Percentiles rank a stretch among this genome's conserved stretches.
Evolutionary conservation across 2,329 filamentous ascomycete species (phyloP).

Genomic region (Daldinia sp.): DNA sequence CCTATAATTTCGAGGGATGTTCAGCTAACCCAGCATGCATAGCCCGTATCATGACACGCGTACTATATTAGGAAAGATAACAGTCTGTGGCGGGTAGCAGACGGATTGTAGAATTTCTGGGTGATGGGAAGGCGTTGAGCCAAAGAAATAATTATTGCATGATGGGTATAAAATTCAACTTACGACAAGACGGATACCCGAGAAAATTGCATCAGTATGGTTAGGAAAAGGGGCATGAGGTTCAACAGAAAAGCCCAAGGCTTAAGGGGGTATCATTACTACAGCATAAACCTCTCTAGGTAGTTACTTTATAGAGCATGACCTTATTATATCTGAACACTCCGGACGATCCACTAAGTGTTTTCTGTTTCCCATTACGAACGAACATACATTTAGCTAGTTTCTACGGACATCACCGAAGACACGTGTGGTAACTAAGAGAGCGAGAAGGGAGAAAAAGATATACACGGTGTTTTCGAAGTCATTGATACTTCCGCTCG

Average conservation of each 20-base stretch:
- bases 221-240: conserved; percentile 38
- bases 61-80: conserved; percentile 53
- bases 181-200: conserved; percentile 32
- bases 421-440: neutral
- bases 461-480: conserved; percentile 1
- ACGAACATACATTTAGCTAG: neutral
- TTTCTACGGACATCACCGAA: neutral
- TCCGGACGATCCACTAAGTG: neutral
- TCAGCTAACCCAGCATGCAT: conserved; percentile 35
- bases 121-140: conserved; percentile 14
- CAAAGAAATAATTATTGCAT: conserved; percentile 8
- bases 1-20: neutral
- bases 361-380: neutral
- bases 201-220: conserved; percentile 30
- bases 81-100: neutral
- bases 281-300: neutral
- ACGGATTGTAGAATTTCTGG: conserved; percentile 1
- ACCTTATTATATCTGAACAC: neutral
- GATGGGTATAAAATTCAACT: conserved; percentile 39
- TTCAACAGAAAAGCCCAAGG: conserved; percentile 38
- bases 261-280: conserved; percentile 12
- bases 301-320: conserved; percentile 4
- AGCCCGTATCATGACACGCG: conserved; percentile 56
- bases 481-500: conserved; percentile 1
- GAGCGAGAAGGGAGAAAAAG: neutral